These are phyloP conservation scores for Antitrichia curtipendula DNA, from an alignment of 225 moss, liverwort and hornwort species.

Conservation along the genomic window DNA sequence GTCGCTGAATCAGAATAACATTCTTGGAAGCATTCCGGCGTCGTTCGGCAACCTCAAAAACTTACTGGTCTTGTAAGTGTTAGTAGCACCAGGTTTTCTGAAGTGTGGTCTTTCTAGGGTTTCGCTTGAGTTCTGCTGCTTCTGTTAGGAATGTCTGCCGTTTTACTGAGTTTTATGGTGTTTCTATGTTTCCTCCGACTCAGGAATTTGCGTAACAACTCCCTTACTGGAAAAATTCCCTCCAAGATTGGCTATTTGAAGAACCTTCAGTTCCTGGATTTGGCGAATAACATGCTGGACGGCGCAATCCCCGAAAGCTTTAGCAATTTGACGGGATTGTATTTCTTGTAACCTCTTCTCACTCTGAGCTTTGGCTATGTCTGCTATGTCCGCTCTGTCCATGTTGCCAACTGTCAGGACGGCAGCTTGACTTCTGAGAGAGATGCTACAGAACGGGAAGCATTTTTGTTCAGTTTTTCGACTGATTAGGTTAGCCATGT, in stretches of 20 bases:
- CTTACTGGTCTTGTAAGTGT: conserved; percentile 10
- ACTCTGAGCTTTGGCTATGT: background rate
- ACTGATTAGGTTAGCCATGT: background rate
- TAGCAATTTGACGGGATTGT: conserved; percentile 1
- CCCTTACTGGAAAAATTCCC: conserved; percentile 11
- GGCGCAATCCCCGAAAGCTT: conserved; percentile 21
- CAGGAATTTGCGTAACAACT: conserved; percentile 19
- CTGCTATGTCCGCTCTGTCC: background rate
- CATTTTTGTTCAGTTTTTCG: background rate
- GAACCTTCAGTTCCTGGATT: conserved; percentile 10
- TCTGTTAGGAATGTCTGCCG: too few species aligned
- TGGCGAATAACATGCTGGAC: conserved; percentile 10
- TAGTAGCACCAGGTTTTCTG: background rate
- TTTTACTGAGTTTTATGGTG: background rate
- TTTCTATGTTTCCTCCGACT: background rate
- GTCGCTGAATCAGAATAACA: conserved; percentile 15
- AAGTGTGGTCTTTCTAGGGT: background rate
- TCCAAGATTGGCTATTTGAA: background rate
- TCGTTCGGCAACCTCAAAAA: background rate
- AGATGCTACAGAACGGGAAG: background rate
- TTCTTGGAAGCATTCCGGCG: conserved; percentile 12
- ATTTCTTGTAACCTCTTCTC: conserved; percentile 17
- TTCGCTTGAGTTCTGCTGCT: background rate
- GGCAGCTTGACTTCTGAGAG: background rate
- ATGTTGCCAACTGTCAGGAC: background rate